Evolutionary conservation across 495 filamentous ascomycete species (phyloP), one percentile per base, ranked within the genome.

Genomic region (Daldinia childiae): DNA sequence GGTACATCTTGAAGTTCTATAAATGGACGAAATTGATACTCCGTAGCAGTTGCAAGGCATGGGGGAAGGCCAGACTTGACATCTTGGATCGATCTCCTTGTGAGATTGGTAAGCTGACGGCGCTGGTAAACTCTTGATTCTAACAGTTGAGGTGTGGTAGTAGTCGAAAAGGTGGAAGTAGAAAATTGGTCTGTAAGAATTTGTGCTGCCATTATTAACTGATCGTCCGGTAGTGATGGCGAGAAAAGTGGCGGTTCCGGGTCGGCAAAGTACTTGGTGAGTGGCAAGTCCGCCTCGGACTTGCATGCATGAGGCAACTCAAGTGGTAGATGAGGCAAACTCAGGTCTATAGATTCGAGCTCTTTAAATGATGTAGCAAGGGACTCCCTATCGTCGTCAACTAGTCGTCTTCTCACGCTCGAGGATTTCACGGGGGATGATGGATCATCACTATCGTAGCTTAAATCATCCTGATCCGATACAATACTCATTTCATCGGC

Each of bases 121-220:
- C 81, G 82, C 17, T 59, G 66, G 43, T 78, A 74, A 56, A 50
- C 66, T 66, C 27, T 70, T 9, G 67, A 69, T 50, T 73, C 69
- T n/a, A 77, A 54, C 0, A 64, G 38, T 34, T 66, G 62, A 6
- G 71, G 26, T 19, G 59, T 27, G 11, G 52, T n/a, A 29, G 63
- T 66, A 6, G 75, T 45, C 9, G 66, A 74, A 21, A 86, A 65
- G 1, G 77, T 82, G 2, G 84, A 80, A 19, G 78, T 83, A 6
- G 84, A 82, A 30, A 86, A 82, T 66, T 90, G 88, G 63, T 88
- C 87, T 2, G 87, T 87, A n/a, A 90, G 76, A 29, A 89, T 84
- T 71, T 90, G 88, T 6, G 87, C 88, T 30, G 87, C 79, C 17
- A 83, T 84, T 55, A 90, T 86, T 48, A 83, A 80, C 45, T 89